Evolutionary conservation across 495 filamentous ascomycete species (phyloP).

Genomic region (Aspergillus steynii): DNA sequence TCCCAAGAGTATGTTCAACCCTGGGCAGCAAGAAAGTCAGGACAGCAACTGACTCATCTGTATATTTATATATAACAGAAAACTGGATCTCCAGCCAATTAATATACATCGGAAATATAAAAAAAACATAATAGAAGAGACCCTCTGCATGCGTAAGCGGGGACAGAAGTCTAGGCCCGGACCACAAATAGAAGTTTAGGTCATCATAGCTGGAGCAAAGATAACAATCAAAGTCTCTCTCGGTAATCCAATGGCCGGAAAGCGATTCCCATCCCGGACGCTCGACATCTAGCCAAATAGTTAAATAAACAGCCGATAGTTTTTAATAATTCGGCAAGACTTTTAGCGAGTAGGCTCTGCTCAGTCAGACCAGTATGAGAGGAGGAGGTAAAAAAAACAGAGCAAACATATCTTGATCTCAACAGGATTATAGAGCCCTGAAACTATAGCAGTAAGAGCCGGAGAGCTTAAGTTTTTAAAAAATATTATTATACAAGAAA

Average conservation of each 20-base stretch:
- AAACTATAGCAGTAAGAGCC: background rate
- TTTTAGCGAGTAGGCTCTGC: background rate
- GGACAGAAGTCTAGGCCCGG: slow-evolving; percentile 1
- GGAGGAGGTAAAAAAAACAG: background rate
- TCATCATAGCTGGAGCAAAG: background rate
- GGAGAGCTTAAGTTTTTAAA: background rate
- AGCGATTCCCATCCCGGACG: background rate
- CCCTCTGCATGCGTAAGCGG: slow-evolving; percentile 2
- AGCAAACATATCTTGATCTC: background rate
- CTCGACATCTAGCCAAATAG: background rate
- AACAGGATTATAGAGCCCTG: background rate
- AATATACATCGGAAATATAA: background rate
- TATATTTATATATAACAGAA: slow-evolving; percentile 1
- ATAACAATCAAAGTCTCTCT: background rate
- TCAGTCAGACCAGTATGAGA: background rate
- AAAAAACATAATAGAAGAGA: background rate
- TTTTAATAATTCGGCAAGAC: background rate
- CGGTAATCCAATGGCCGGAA: background rate
- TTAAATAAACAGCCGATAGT: background rate
- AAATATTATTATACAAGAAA: background rate
- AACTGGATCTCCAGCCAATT: slow-evolving; percentile 3
- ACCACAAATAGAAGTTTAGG: background rate
- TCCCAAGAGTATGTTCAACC: background rate
- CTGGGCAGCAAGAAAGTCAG: slow-evolving; percentile 1
- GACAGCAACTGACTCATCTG: slow-evolving; percentile 1